phyloP scores from a whole-genome alignment of 2,329 filamentous ascomycete species.

The Colletotrichum cuscutae region DNA sequence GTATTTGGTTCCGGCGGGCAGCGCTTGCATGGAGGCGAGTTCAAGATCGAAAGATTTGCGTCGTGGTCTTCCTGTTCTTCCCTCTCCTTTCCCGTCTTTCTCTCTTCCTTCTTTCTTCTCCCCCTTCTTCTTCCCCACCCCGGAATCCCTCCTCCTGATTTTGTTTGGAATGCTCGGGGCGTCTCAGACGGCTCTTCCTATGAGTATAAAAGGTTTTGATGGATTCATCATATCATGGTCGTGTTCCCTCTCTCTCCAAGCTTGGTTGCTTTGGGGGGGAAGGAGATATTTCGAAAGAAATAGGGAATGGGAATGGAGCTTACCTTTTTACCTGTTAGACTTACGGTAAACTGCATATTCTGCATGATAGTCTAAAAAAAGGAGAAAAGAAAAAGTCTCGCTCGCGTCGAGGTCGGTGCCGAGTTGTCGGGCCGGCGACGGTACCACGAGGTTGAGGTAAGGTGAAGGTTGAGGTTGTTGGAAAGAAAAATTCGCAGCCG shows the following conservation, averaged over 20 bases:
- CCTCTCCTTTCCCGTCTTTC: too few species aligned
- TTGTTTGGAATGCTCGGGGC: slow-evolving; percentile 23
- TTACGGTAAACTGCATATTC: neutral
- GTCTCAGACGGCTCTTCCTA: slow-evolving; percentile 62
- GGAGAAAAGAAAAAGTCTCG: neutral
- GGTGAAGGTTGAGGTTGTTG: neutral
- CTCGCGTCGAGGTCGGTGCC: neutral
- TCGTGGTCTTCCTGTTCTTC: neutral
- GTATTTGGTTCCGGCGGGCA: neutral
- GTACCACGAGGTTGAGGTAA: neutral
- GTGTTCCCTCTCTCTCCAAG: neutral
- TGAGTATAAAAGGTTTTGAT: slow-evolving; percentile 50
- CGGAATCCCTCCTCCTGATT: too few species aligned
- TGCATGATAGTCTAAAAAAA: too few species aligned
- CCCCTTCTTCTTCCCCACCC: neutral
- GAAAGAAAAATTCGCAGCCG: neutral
- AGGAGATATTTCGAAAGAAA: too few species aligned
- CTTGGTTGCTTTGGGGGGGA: neutral
- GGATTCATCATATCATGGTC: slow-evolving; percentile 49
- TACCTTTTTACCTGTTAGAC: neutral
- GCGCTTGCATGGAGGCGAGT: slow-evolving; percentile 33
- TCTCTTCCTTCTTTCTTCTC: neutral
- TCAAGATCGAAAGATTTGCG: neutral
- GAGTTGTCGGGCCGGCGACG: neutral
- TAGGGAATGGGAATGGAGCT: neutral